Percentiles rank a stretch among this genome's conserved stretches.
These are phyloP conservation scores for Diaporthe aspalathi DNA, from an alignment of 2,329 filamentous ascomycete genomes.

Conservation along the genomic window DNA sequence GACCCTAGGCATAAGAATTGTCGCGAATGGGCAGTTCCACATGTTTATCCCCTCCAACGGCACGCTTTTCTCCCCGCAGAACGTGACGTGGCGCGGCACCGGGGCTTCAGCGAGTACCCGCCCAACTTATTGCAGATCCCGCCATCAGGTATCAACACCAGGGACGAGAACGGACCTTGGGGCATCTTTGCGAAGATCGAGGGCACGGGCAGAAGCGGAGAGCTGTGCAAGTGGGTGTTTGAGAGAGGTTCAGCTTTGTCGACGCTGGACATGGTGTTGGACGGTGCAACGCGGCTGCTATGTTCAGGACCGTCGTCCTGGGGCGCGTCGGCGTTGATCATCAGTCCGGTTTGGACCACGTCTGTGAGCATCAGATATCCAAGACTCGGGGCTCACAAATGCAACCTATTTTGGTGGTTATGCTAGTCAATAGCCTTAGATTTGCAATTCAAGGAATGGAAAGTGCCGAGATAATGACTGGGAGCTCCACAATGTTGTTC, in stretches of 20 bases:
- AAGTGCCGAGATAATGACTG: too few species aligned
- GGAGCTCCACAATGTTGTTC: too few species aligned
- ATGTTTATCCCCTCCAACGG: slow-evolving; percentile 32
- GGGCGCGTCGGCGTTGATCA: slow-evolving; percentile 9
- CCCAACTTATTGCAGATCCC: slow-evolving; percentile 28
- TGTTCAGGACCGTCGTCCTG: slow-evolving; percentile 26
- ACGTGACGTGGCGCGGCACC: slow-evolving; percentile 34
- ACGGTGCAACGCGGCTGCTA: slow-evolving; percentile 21
- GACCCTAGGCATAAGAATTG: slow-evolving; percentile 9
- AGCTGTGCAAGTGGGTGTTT: slow-evolving; percentile 24
- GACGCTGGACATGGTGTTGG: slow-evolving; percentile 21
- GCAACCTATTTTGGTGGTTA: too few species aligned
- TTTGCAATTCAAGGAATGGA: too few species aligned
- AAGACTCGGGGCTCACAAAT: too few species aligned
- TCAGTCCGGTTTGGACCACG: background rate
- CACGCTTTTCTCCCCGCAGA: slow-evolving; percentile 27
- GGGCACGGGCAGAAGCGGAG: slow-evolving; percentile 6
- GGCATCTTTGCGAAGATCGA: slow-evolving; percentile 13
- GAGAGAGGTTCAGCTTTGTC: slow-evolving; percentile 26
- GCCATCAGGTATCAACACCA: slow-evolving; percentile 2
- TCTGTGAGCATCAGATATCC: background rate
- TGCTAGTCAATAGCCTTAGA: too few species aligned
- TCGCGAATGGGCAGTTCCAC: slow-evolving; percentile 31
- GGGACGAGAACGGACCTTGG: slow-evolving; percentile 10
- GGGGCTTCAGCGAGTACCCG: slow-evolving; percentile 34